Evolutionary conservation across 2,329 filamentous ascomycete species (phyloP).

Genomic region (Amauroascus niger): DNA sequence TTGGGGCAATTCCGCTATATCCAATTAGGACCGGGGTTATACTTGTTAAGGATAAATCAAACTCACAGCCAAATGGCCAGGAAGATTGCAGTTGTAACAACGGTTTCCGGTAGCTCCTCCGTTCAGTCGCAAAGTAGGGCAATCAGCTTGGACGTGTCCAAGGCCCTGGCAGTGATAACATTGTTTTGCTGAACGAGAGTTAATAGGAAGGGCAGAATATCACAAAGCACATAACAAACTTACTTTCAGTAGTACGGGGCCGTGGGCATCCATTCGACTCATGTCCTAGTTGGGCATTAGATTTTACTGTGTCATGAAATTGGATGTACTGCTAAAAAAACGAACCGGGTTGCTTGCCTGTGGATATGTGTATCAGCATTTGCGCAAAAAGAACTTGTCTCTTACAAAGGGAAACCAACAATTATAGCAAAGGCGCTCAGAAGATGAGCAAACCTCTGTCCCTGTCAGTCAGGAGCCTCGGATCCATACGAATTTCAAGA

Average conservation of each 20-base stretch:
- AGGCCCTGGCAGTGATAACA: constrained; percentile 99
- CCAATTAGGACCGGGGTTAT: constrained; percentile 23
- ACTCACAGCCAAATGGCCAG: constrained; percentile 80
- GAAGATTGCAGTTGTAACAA: constrained; percentile 94
- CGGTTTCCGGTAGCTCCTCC: constrained; percentile 68
- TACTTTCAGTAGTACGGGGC: constrained; percentile 87
- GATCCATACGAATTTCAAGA: constrained; percentile 38
- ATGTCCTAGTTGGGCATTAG: constrained; percentile 51
- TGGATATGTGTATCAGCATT: constrained; percentile 6
- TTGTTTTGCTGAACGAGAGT: constrained; percentile 63
- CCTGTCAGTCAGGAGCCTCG: constrained; percentile 45
- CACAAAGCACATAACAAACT: constrained; percentile 24
- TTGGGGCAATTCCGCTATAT: constrained; percentile 19
- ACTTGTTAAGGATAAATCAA: background rate
- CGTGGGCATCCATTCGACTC: constrained; percentile 97
- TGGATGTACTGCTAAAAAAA: constrained; percentile 10
- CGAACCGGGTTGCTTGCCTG: constrained; percentile 41
- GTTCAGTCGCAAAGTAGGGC: constrained; percentile 87
- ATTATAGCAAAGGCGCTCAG: constrained; percentile 99
- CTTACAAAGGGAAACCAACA: constrained; percentile 50
- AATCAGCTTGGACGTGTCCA: constrained; percentile 97
- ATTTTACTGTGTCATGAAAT: background rate
- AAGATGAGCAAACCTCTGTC: constrained; percentile 87
- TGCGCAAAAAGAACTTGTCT: background rate
- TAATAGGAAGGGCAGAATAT: background rate